phyloP scores from a whole-genome alignment of 2,329 filamentous ascomycete species.

The Diaporthe caulivora region DNA sequence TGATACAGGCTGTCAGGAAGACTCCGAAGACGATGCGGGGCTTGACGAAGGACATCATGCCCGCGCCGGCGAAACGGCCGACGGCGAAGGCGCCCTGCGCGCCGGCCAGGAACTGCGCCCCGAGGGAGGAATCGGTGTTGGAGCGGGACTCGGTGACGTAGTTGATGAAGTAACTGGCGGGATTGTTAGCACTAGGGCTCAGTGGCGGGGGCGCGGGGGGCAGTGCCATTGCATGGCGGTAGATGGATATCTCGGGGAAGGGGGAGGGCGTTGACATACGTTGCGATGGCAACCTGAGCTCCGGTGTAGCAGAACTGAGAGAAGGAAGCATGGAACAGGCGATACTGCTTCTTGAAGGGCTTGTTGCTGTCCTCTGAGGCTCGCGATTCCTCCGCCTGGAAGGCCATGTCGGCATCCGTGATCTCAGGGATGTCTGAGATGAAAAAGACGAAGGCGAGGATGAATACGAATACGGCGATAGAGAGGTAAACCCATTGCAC shows the following conservation, averaged over 20 bases:
- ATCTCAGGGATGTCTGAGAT: slow-evolving; percentile 78
- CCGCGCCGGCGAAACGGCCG: slow-evolving; percentile 77
- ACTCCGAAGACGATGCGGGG: slow-evolving; percentile 77
- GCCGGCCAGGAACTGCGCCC: slow-evolving; percentile 77
- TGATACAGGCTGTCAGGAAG: slow-evolving; percentile 73
- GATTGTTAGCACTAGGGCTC: not conserved
- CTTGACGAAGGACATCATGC: slow-evolving; percentile 74
- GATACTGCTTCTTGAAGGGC: slow-evolving; percentile 78
- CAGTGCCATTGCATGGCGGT: not conserved
- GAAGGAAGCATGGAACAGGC: slow-evolving; percentile 80
- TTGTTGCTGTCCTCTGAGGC: slow-evolving; percentile 66
- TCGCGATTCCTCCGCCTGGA: slow-evolving; percentile 68
- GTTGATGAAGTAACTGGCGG: slow-evolving; percentile 76
- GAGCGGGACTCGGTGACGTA: slow-evolving; percentile 73
- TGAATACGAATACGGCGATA: slow-evolving; percentile 78
- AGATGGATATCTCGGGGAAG: not conserved
- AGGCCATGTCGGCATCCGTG: slow-evolving; percentile 75
- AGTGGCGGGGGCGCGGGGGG: too few species aligned
- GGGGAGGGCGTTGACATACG: slow-evolving; percentile 42
- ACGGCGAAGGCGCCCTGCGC: slow-evolving; percentile 80
- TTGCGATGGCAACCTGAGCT: slow-evolving; percentile 75
- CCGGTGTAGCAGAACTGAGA: slow-evolving; percentile 86
- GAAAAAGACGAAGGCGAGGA: slow-evolving; percentile 76
- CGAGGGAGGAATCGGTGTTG: slow-evolving; percentile 62
- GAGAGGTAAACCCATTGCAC: slow-evolving; percentile 84